Base-by-base conservation (phyloP, 2,329 filamentous ascomycete genomes). In the Piedraia hortae region DNA sequence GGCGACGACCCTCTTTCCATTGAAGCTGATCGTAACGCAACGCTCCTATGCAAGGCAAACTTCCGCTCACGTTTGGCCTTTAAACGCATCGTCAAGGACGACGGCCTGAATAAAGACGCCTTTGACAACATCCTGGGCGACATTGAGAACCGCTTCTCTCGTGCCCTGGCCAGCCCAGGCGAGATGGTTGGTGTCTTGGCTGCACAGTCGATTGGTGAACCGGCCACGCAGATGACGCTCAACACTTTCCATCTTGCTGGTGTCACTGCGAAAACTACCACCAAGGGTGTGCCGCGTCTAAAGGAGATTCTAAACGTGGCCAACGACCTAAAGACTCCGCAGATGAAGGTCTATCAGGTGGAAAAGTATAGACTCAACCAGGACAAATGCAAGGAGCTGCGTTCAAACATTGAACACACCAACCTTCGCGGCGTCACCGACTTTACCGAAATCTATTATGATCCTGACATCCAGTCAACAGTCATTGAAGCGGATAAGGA, bases 231-330 rank as follows among this genome's bases (percentile, higher is more conserved):
- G 56, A 97, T 97, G 85, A 97, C 85, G 1, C 54, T 97, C 28
- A 97, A 97, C 53, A 97, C 85, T 12, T 97, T 97, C 71, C 85
- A 97, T 58, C 97, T 97, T 47, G 80, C 85, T 47, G 85, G 85
- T 90, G 78, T 97, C 28, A 90, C 88, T 16, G 90, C 82, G 12
- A 97, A 97, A 69, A 97, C 97, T 58, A 82, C 97, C 24, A 97
- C 85, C 1, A 68, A 97, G 21, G 85, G 85, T 77, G 85, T 97
- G 19, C 85, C 85, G 19, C 82, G 85, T 66, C 63, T 97, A 21
- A 97, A 97, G 60, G 85, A 97, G 53, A 97, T 97, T 64, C 59
- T 97, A 26, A 97, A 97, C 45, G 67, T 97, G 27, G 85, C 88
- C 0, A 80, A 72, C 35, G 88, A 93, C 48, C 91, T 97, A 55